phyloP scores from a whole-genome alignment of 768 basidiomycete genomes.

The Plicaturopsis crispa region DNA sequence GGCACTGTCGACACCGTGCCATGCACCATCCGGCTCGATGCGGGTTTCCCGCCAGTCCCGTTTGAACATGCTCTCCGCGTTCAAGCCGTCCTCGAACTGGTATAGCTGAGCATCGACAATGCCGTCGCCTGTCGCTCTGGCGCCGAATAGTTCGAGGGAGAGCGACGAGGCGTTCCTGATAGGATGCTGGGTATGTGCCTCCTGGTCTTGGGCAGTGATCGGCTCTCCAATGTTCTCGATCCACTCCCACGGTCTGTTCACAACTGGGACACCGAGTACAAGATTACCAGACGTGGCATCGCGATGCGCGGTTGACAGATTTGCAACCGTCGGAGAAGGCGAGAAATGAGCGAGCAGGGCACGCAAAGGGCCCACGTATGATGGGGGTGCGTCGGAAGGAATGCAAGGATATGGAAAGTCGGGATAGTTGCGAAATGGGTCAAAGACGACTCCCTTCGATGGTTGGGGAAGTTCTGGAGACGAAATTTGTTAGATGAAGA shows the following conservation, averaged over 20 bases:
- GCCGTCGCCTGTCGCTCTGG: constrained; percentile 57
- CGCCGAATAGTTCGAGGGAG: constrained; percentile 64
- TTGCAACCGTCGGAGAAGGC: constrained; percentile 40
- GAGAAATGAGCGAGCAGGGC: constrained; percentile 50
- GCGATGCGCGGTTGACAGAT: constrained; percentile 52
- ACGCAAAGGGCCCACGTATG: constrained; percentile 50
- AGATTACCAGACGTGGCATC: constrained; percentile 43
- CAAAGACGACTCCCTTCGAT: constrained; percentile 42
- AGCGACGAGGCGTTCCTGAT: constrained; percentile 66
- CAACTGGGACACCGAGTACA: constrained; percentile 42
- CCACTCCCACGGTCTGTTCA: constrained; percentile 85
- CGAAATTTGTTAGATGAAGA: background rate
- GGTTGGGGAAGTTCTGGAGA: constrained; percentile 55
- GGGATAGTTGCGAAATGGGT: constrained; percentile 64
- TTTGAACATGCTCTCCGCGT: constrained; percentile 55
- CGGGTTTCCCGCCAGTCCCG: constrained; percentile 77
- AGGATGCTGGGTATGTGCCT: constrained; percentile 23
- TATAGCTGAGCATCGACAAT: constrained; percentile 40
- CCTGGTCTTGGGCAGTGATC: constrained; percentile 35
- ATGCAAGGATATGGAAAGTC: constrained; percentile 40
- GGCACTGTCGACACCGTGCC: constrained; percentile 9
- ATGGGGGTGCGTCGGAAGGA: constrained; percentile 45
- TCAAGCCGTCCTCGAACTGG: constrained; percentile 60
- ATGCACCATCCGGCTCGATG: constrained; percentile 30
- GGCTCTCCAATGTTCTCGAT: constrained; percentile 67